Base-by-base conservation (phyloP, 371 early-diverging fungal genomes). In the Haplosporangium sp. region DNA sequence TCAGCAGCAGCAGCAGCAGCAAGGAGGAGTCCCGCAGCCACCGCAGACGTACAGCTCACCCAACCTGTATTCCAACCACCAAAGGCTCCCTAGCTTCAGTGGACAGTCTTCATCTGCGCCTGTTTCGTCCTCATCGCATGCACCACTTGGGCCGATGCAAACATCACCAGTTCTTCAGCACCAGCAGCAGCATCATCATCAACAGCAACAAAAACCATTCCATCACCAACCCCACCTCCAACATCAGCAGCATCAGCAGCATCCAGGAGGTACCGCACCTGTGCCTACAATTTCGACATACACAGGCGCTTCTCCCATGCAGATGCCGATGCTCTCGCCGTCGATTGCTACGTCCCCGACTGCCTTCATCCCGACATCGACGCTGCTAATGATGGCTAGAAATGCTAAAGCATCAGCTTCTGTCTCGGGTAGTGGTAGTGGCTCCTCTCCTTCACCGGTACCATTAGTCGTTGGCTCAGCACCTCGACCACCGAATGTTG, bases 361-460 rank as follows among this genome's bases (percentile, higher is more conserved):
- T 10, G 66, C 59, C 13, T 66, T 66, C 29, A 66, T 66, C 20
- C 51, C 66, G 18, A 66, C 66, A 10, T 57, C 66, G 16, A 43
- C 66, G 7, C 21, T 66, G 59, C 36, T 66, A 20, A 58, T 66
- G 66, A 58, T 66, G 66, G 66, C 66, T 20, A 40, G 55, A 37
- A 61, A 61, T 41, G 61, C 61, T 37, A 51, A 61, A 20, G 41
- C 37, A 10, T 38, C 61, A 0, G 9, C 52, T 0, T 18, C 61
- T 38, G 37, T 9, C 41, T 37, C 48, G 48, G 50, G 29, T 29
- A 4, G 29, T 29, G 29, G 1, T 29, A 29, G 29, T 4, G 29
- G 29, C 1, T 29, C 29, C 29, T 29, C 29, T 29, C 29, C 29
- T 29, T 29, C 29, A 29, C 29, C 29, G 29, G 29, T 29, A 29